Base-by-base conservation (phyloP, 192 early-diverging fungal genomes). In the Gigaspora rosea region DNA sequence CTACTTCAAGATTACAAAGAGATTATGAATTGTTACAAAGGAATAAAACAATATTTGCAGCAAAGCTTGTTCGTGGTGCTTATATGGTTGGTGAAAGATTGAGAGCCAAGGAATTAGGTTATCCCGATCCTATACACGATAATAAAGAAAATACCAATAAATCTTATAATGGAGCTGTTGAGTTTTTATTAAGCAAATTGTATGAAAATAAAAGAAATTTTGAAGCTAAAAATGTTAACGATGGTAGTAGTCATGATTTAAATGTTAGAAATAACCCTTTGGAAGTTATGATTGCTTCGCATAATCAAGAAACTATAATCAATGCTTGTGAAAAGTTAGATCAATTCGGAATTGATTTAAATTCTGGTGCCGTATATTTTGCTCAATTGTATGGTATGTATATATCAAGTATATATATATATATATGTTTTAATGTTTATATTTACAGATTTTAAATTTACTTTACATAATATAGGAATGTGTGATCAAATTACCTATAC, bases 21-120 rank as follows among this genome's bases (percentile, higher is more conserved):
- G 94, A 97, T 82, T 80, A 87, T 52, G 89, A 86, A 76, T 83
- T 87, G 12, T 88, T 94, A 20, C 73, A 87, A 71, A 87, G 93
- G 58, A 85, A 90, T 77, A 90, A 91, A 52, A 95, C 92, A 83
- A 81, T 86, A 22, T 87, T 96, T 80, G 97, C 90, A 1, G 88
- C 88, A 67, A 98, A 98, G 85, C 82, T 98, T 33, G 95, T 97
- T 65, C 94, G 95, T 47, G 94, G 88, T 36, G 90, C 95, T 8
- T 88, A 88, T 77, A 87, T 88, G 84, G 79, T 82, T 16, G 78
- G 80, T 16, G 88, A 89, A 64, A 82, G 84, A 33, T 82, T 79
- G 84, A 86, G 93, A 13, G 95, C 97, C n/a, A 57, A 78, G 4
- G 81, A 87, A 59, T 78, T 93, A 41, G 90, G 88, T 13, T 89